phyloP scores from a whole-genome alignment of 768 basidiomycete genomes.

The Hericium rajendrae region DNA sequence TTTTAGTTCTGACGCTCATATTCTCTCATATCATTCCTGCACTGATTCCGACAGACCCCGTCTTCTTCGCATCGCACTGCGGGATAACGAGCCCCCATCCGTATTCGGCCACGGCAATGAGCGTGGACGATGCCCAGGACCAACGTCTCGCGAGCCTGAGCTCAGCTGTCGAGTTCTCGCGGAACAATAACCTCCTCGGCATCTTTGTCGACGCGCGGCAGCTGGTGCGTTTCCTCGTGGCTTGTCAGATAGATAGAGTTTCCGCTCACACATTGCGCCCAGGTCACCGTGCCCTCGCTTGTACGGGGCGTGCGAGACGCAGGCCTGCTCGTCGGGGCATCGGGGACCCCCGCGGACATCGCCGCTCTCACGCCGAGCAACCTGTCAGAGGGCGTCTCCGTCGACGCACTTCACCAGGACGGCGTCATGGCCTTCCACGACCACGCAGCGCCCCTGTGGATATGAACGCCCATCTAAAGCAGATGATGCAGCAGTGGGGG shows the following conservation, averaged over 20 bases:
- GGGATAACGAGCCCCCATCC: conserved; percentile 42
- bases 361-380: conserved; percentile 25
- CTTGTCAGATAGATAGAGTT: background rate
- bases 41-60: conserved; percentile 56
- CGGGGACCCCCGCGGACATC: conserved; percentile 46
- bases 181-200: conserved; percentile 86
- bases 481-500: background rate
- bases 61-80: conserved; percentile 88
- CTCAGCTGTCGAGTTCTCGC: conserved; percentile 89
- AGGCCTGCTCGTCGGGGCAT: conserved; percentile 79
- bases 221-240: conserved; percentile 47
- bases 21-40: background rate
- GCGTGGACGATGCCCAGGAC: conserved; percentile 34
- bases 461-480: background rate
- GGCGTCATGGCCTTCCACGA: conserved; percentile 63
- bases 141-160: conserved; percentile 60
- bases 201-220: conserved; percentile 82
- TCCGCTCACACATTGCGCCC: conserved; percentile 6
- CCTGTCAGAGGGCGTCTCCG: conserved; percentile 35
- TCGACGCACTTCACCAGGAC: conserved; percentile 62
- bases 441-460: conserved; percentile 53
- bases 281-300: conserved; percentile 85
- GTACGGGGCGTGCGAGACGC: conserved; percentile 83
- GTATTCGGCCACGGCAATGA: conserved; percentile 29
- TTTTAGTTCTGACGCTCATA: background rate